Evolutionary conservation across 2,329 filamentous ascomycete genomes (phyloP), one percentile per base, ranked within the genome.

Genomic region (Epichloe uncinata): DNA sequence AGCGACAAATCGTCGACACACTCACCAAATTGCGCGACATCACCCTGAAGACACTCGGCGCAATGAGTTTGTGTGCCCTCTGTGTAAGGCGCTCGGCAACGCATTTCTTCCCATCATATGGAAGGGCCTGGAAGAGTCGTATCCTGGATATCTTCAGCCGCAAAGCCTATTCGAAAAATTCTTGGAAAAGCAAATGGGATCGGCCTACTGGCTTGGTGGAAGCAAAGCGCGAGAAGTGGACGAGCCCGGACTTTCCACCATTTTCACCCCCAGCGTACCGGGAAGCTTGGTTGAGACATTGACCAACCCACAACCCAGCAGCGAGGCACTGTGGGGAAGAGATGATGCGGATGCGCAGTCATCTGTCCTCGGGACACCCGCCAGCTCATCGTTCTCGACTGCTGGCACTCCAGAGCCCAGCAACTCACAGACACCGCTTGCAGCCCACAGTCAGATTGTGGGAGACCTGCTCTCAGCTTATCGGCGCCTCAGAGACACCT

Each of bases 51-150:
- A 83, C 50, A 75, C 87, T 2, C 73, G 77, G 18, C 73, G 79
- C 42, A 85, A 94, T 54, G 93, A 98, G 60, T 98, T 98, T 64
- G 86, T 97, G 49, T 98, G 93, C 58, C 93, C 93, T 1, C 74
- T 98, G 1, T 98, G 93, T 72, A 98, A 98, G 67, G 94, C 93
- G 3, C 74, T 98, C 0, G 93, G 93, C 3, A 98, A 98, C 62
- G 80, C 87, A 0, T 98, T 98, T 68, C 66, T 98, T 37, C 94
- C 94, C 0, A 88, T 98, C 54, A 82, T 95, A 37, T 98, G 93
- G 93, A 94, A 90, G 63, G 86, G 86, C 26, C 84, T 94, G 60
- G 87, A 94, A 58, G 87, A 95, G 61, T 79, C 82, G 2, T 88
- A 90, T 54, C 82, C 87, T 0, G 84, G 86, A 3, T 74, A 79